These are phyloP conservation scores for Cadophora gregata DNA, from an alignment of 2,329 filamentous ascomycete species.

Conservation along the genomic window DNA sequence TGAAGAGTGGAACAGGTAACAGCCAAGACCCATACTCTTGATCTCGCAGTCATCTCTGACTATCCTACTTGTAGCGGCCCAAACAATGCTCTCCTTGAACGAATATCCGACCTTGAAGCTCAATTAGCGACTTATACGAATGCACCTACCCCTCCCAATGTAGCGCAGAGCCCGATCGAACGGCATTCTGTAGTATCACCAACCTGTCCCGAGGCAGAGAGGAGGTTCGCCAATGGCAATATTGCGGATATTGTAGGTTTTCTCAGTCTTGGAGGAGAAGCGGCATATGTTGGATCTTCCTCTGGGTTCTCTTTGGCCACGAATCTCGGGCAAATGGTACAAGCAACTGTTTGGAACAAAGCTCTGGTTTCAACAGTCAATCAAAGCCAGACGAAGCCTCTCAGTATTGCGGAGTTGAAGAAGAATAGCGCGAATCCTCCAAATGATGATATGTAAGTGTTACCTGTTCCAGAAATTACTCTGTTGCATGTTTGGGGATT, in stretches of 20 bases:
- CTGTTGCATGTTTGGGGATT: no score
- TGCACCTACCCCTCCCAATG: constrained; percentile 23
- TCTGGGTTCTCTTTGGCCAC: constrained; percentile 56
- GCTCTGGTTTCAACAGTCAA: constrained; percentile 45
- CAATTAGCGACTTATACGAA: constrained; percentile 39
- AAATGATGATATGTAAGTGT: background rate
- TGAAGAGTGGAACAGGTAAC: constrained; percentile 40
- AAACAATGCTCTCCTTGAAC: constrained; percentile 38
- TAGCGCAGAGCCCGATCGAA: constrained; percentile 16
- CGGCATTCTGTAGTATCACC: constrained; percentile 23
- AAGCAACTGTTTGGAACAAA: constrained; percentile 60
- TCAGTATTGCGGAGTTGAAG: constrained; percentile 39
- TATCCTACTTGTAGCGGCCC: constrained; percentile 34
- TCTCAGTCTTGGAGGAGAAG: constrained; percentile 54
- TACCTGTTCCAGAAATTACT: background rate
- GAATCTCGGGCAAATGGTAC: constrained; percentile 59
- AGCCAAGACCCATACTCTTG: constrained; percentile 25
- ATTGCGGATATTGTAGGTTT: constrained; percentile 56
- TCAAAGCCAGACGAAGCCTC: constrained; percentile 33
- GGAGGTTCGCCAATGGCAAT: constrained; percentile 33
- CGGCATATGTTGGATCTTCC: constrained; percentile 56
- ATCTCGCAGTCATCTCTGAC: constrained; percentile 6
- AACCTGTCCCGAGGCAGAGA: constrained; percentile 26
- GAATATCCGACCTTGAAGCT: constrained; percentile 40
- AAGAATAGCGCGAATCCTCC: background rate